These are phyloP conservation scores for Astragalus membranaceus DNA, from an alignment of 306 rosid species.

Conservation along the genomic window DNA sequence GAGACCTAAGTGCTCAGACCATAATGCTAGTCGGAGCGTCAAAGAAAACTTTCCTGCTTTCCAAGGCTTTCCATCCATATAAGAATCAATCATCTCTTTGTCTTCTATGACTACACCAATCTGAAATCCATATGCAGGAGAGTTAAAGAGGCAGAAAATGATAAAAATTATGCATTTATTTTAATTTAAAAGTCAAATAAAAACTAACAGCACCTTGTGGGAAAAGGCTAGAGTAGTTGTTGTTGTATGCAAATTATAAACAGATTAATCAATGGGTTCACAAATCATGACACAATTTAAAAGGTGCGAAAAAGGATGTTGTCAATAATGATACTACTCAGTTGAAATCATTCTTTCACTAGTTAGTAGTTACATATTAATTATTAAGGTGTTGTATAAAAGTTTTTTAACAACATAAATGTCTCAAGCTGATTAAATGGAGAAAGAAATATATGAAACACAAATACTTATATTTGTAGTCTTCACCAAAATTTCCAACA, in stretches of 20 bases:
- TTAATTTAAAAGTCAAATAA: not conserved
- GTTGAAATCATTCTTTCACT: not conserved
- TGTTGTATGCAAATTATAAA: not conserved
- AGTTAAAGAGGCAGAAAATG: constrained; percentile 11
- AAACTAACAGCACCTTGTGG: not conserved
- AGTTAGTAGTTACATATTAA: constrained; percentile 3
- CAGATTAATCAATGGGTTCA: not conserved
- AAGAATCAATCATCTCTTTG: constrained; percentile 58
- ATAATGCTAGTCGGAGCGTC: constrained; percentile 76
- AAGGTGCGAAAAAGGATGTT: constrained; percentile 7
- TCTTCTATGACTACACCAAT: constrained; percentile 83
- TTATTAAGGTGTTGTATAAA: not conserved
- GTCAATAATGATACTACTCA: not conserved
- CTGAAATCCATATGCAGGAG: constrained; percentile 39
- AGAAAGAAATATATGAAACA: not conserved
- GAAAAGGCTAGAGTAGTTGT: not conserved
- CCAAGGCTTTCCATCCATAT: constrained; percentile 91
- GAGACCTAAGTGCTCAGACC: constrained; percentile 98
- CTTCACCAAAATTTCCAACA: not conserved
- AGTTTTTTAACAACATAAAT: not conserved
- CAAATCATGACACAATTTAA: not conserved
- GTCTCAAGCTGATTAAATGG: not conserved
- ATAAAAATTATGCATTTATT: constrained; percentile 20
- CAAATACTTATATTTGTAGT: not conserved
- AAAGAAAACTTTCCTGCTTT: constrained; percentile 84